Percentiles rank a stretch among this genome's conserved stretches.
phyloP scores from a whole-genome alignment of 1,284 basidiomycete species.

The Ceratobasidium sp. region DNA sequence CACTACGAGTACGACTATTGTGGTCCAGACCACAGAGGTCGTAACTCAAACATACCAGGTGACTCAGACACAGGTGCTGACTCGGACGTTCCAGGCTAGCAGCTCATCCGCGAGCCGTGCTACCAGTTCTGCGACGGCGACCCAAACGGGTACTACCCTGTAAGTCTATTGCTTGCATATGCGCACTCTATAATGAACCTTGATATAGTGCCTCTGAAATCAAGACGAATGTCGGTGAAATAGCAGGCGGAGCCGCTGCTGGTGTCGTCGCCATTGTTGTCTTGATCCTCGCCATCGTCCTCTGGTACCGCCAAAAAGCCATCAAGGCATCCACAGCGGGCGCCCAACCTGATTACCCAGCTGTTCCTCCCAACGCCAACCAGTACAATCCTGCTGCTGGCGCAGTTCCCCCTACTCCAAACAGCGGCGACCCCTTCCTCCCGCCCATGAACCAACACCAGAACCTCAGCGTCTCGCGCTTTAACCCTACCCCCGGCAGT shows the following conservation, averaged over 20 bases:
- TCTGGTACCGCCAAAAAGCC: background rate
- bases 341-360: background rate
- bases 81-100: background rate
- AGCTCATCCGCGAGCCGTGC: background rate
- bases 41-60: background rate
- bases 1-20: background rate
- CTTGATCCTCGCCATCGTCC: conserved; percentile 3
- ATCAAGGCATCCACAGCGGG: background rate
- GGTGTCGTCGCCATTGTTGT: conserved; percentile 17
- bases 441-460: conserved; percentile 30
- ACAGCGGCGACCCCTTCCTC: conserved; percentile 35
- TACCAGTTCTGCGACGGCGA: background rate
- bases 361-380: background rate
- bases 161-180: background rate
- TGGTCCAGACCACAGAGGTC: background rate
- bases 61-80: too few species aligned
- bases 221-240: conserved; percentile 25
- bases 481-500: background rate
- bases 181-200: background rate
- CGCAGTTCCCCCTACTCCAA: conserved; percentile 11
- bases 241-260: conserved; percentile 20
- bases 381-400: background rate
- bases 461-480: conserved; percentile 26
- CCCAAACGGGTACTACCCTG: background rate
- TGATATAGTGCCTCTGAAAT: background rate